A percentile compares a stretch with the other conserved stretches of the same genome.
Conservation (phyloP, 176 grass and related monocot genomes). For the Rhynchospora pubera region DNA sequence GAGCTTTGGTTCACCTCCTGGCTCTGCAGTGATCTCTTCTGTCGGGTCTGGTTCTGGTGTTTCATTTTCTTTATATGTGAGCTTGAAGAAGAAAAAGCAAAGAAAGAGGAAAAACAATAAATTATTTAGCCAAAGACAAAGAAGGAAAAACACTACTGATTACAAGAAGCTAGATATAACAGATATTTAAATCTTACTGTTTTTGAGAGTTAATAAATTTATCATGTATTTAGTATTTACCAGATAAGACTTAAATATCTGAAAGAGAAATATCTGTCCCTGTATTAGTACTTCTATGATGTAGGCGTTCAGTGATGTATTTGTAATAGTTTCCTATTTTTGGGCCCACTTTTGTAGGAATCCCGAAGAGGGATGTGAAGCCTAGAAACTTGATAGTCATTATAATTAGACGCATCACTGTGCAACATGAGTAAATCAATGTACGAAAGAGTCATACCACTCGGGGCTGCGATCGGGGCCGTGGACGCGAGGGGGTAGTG, state of each 20-base stretch:
- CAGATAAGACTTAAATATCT: background rate
- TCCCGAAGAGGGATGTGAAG: background rate
- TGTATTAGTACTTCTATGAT: background rate
- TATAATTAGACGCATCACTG: background rate
- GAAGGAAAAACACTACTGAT: background rate
- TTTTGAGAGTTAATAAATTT: background rate
- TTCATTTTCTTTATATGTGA: conserved; percentile 47
- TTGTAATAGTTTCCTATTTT: background rate
- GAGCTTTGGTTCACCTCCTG: conserved; percentile 58
- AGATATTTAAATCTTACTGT: background rate
- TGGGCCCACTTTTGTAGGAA: background rate
- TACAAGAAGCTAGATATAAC: background rate
- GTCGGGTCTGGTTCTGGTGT: conserved; percentile 51
- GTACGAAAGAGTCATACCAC: conserved; percentile 10
- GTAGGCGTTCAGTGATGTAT: background rate
- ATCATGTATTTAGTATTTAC: background rate
- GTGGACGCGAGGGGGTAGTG: background rate
- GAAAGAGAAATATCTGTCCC: background rate
- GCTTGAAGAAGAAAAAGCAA: conserved; percentile 13
- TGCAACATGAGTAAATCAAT: background rate
- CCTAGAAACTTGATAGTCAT: background rate
- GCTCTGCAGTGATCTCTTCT: conserved; percentile 35
- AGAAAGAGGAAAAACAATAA: conserved; percentile 4
- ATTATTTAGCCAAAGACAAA: background rate
- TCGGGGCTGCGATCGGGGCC: conserved; percentile 5